Evolutionary conservation across 495 filamentous ascomycete genomes (phyloP), one percentile per base, ranked within the genome.

Genomic region (Aspergillus sclerotiicarbonarius): DNA sequence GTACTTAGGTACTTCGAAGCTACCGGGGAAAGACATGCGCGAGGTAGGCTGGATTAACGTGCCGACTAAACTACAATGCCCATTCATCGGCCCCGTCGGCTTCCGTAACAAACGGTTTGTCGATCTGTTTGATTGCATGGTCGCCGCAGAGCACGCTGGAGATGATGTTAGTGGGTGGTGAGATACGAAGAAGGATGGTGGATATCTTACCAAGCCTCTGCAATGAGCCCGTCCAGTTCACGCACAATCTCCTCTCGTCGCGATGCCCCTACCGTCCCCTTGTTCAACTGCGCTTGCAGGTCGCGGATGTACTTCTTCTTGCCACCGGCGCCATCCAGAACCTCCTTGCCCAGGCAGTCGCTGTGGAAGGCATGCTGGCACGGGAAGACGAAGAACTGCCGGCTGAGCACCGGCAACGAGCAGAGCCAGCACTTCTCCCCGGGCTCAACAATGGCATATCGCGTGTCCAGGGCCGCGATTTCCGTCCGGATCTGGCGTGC

Each of bases 331-430:
- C 78, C 77, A 59, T 92, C 90, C 46, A 96, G 76, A 0, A 98
- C 91, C 62, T 89, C 87, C 62, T 81, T 84, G 0, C 88, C 92
- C 18, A 98, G 70, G 68, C 95, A 98, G 64, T 98, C 94, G 58
- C 88, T 90, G 68, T 98, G 94, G 63, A 97, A 98, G 18, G 91
- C 91, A 72, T 98, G 94, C 76, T 97, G 94, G 70, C 94, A 98
- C 0, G 94, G 92, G 67, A 98, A 98, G 10, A 98, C 94, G 59
- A 96, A 98, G 74, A 98, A 98, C 68, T 96, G 90, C 56, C 93
- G 77, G 60, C 86, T 89, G 16, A 98, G 78, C 37, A 98, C 75
- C 21, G 94, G 95, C 45, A 96, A 71, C 5, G 85, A 83, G 66
- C 94, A 98, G 18, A 89, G 81, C 72, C 90, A 92, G 68, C 94